Evolutionary conservation across 2,329 filamentous ascomycete species (phyloP), one percentile per base, ranked within the genome.

Genomic region (Cercospora sojina): DNA sequence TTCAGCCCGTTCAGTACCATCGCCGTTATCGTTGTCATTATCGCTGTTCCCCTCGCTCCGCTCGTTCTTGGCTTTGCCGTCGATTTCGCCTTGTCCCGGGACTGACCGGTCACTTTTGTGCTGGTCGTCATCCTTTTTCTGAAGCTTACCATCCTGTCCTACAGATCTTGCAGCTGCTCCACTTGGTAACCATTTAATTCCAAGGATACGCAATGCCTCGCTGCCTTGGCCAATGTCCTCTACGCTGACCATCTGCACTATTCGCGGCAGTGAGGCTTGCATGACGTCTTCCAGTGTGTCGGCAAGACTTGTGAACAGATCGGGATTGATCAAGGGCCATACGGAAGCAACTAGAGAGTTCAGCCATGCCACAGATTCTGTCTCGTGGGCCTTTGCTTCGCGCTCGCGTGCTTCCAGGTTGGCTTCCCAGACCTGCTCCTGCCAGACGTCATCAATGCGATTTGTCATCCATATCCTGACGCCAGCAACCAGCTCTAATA

Each of bases 241-340:
- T 7, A 92, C 86, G 62, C 88, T 89, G 51, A 92, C 88, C 90
- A 91, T 91, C 57, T 90, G 86, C 32, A 92, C 83, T 38, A 90
- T 77, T 64, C 84, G 87, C 0, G 90, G 89, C 18, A 92, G 79
- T 8, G 88, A 90, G 2, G 90, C 90, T 78, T 92, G 90, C 90
- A 92, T 92, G 57, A 92, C 88, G 75, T 92, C 90, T 77, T 92
- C 90, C 3, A 93, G 83, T 29, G 86, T 90, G 72, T 92, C 90
- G 0, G 87, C 85, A 1, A 92, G 76, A 35, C 86, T 87, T 1
- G 85, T 83, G 72, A 92, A 92, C 1, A 93, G 82, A 71, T 92
- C 90, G 0, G 90, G 90, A 73, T 92, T 92, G 73, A 92, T 84
- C 31, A 93, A 81, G 0, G 89, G 89, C 90, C 90, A 92, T 5